phyloP scores from a whole-genome alignment of 2,329 filamentous ascomycete genomes.

The Fusarium bulbicola region DNA sequence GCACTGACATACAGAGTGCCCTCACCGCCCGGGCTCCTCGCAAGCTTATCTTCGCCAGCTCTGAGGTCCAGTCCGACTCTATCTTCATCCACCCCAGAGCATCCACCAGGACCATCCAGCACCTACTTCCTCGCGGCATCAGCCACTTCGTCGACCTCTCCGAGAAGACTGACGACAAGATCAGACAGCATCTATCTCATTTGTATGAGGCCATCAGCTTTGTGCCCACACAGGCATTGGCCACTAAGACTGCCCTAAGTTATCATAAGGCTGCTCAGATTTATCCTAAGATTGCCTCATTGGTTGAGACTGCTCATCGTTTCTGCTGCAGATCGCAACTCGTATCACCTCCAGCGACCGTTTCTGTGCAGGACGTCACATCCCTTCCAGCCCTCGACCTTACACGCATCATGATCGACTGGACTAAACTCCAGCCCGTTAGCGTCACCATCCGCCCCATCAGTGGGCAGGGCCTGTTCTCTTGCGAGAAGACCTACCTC shows the following conservation, averaged over 20 bases:
- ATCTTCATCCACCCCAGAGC: background rate
- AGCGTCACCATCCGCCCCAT: background rate
- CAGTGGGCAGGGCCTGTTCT: background rate
- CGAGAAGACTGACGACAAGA: background rate
- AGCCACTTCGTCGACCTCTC: background rate
- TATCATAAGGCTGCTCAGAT: too few relatives aligned
- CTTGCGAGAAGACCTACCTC: background rate
- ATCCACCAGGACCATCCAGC: background rate
- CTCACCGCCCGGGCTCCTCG: background rate
- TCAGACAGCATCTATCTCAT: background rate
- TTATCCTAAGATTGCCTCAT: too few relatives aligned
- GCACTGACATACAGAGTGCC: background rate
- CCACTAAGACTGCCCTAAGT: too few relatives aligned
- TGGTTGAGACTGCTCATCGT: too few relatives aligned
- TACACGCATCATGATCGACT: background rate
- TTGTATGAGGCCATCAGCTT: background rate
- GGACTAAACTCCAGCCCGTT: background rate
- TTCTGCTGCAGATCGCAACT: too few relatives aligned
- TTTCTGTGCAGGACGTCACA: background rate
- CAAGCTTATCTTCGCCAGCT: background rate
- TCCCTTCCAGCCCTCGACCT: background rate
- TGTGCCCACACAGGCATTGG: background rate
- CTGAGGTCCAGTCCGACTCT: background rate
- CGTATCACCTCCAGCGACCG: too few relatives aligned
- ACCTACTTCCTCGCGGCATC: background rate